Base-by-base conservation (phyloP, 1,139 yeast species). In the Yamadazyma songkhlaensis region DNA sequence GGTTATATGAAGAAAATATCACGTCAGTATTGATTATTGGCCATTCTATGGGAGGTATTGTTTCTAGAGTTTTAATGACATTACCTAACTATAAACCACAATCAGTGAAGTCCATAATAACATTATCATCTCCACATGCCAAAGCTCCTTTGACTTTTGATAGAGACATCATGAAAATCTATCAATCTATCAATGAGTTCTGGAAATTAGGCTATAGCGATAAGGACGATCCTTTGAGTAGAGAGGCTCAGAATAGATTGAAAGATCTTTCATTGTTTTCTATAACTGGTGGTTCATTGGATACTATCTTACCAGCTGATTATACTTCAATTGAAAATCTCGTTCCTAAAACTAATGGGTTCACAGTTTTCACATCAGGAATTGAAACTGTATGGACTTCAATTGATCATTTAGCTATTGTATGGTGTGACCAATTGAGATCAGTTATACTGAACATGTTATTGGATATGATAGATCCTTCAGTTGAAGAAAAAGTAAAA, bases 11-110 rank as follows among this genome's bases (percentile, higher is more conserved):
- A 4, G 54, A 64, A 20, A 45, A 49, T 12, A 41, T 45, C 29
- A 40, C 51, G 25, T 83, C 96, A 0, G 96, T 94, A 4, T 77
- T 90, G 0, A 55, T 94, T 0, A 55, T 94, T 4, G 97, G 89
- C 1, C 99, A 94, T 62, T 92, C 98, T 1, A 90, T 90, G 97
- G 97, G 97, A 26, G 97, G 97, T 3, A 78, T 90, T 12, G 97
- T 90, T 2, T 84, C 96, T 3, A 67, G 97, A 41, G 81, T 85
- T 1, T 77, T 88, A 79, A 67, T 86, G 10, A 81, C 92, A 0
- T 61, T 92, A 40, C 87, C 90, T 1, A 89, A 88, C 52, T 90
- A 88, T 55, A 53, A 67, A 1, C 76, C 76, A 2, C 77, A 73
- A 12, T 83, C 96, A 1, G 77, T 94, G 12, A 88, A 88, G 51